These are phyloP conservation scores for Ustilago nuda DNA, from an alignment of 1,284 basidiomycete genomes.

Conservation along the genomic window DNA sequence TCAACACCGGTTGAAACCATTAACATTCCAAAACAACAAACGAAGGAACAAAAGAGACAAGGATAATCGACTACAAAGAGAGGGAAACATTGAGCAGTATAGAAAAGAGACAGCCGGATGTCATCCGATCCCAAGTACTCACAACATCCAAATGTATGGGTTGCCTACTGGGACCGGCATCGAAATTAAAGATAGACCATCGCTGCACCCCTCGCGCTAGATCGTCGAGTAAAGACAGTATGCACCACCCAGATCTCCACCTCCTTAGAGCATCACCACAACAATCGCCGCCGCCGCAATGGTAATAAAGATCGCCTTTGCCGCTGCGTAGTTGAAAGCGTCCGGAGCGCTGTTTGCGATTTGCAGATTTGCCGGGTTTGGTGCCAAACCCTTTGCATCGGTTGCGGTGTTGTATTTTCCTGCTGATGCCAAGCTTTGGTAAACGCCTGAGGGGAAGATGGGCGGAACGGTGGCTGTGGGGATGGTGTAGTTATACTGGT, in stretches of 20 bases:
- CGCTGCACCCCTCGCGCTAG: not conserved
- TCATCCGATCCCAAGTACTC: not conserved
- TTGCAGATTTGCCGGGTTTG: slow-evolving; percentile 37
- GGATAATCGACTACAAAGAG: no score
- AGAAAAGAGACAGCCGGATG: not conserved
- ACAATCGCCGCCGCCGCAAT: slow-evolving; percentile 24
- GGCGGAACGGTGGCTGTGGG: slow-evolving; percentile 44
- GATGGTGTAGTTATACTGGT: slow-evolving; percentile 46
- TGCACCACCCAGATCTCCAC: no score
- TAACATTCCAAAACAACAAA: slow-evolving; percentile 4
- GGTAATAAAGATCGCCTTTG: slow-evolving; percentile 34
- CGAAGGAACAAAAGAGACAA: not conserved
- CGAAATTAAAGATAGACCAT: not conserved
- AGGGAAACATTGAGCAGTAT: slow-evolving; percentile 9
- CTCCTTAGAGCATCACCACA: slow-evolving; percentile 24
- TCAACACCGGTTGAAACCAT: not conserved
- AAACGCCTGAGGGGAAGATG: slow-evolving; percentile 30
- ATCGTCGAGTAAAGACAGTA: slow-evolving; percentile 16
- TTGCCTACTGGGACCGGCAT: not conserved
- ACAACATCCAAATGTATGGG: not conserved
- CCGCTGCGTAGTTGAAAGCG: slow-evolving; percentile 17
- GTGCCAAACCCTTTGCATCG: slow-evolving; percentile 26
- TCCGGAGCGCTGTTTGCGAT: slow-evolving; percentile 24
- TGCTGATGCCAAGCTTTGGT: slow-evolving; percentile 19
- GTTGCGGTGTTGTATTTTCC: slow-evolving; percentile 26